Base-by-base conservation (phyloP, 805 yeast genomes). In the Yamadazyma philogaea region DNA sequence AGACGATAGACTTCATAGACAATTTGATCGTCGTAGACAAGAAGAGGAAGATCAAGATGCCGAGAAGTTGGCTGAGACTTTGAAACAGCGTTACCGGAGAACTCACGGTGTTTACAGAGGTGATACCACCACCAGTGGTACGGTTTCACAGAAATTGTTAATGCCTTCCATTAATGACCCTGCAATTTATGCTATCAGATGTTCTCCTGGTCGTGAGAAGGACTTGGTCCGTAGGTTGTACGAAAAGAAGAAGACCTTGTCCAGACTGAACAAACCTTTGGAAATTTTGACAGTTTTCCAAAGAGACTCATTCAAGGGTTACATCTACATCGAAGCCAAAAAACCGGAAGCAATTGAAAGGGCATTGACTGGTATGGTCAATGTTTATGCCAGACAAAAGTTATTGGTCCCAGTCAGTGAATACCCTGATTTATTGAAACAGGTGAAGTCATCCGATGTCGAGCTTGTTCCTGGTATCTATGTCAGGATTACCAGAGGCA, bases 141-240 rank as follows among this genome's bases (percentile, higher is more conserved):
- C 73, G 3, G 96, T 91, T 10, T 93, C 98, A 5, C 99, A 93
- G 63, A 83, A 96, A 57, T 78, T 93, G 54, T 74, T 93, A 53
- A 75, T 93, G 64, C 99, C 99, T 10, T 88, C 97, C 24, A 96
- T 93, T 45, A 88, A 90, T 55, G 97, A 93, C 60, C 98, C 99
- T 7, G 82, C 88, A 42, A 87, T 93, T 54, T 93, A 96, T 86
- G 98, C 96, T 57, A 80, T 93, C 35, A 80, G 96, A 64, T 88
- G 95, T 68, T 79, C 95, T 56, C 88, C 87, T 26, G 97, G 98
- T 38, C 81, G 84, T 52, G 99, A 93, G 64, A 91, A 87, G 63
- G 96, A 88, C 40, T 71, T 90, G 49, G 96, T 93, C 18, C 79
- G 88, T 50, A 86, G 86, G 50, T 69, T 93, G 39, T 75, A 84